A percentile compares a stretch with the other conserved stretches of the same genome.
Conservation (phyloP, 2,329 filamentous ascomycete genomes). For the Venturia oleaginea region DNA sequence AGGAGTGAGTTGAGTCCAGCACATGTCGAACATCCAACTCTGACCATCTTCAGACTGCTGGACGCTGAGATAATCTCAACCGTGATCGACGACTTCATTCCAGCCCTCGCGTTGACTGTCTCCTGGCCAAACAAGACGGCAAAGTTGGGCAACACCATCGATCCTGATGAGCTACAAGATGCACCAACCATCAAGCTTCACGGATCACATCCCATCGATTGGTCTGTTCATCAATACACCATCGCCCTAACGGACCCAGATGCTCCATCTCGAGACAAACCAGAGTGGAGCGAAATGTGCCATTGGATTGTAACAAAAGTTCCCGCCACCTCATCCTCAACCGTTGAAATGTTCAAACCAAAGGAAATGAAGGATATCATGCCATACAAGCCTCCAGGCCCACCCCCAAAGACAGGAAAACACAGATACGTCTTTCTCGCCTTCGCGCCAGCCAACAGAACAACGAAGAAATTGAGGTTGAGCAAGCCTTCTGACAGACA, state of each 20-base stretch:
- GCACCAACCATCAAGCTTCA: constrained; percentile 33
- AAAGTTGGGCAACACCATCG: constrained; percentile 46
- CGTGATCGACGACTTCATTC: constrained; percentile 53
- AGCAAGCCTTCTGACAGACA: constrained; percentile 40
- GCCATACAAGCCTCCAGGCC: constrained; percentile 44
- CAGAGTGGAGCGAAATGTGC: constrained; percentile 49
- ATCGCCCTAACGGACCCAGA: constrained; percentile 49
- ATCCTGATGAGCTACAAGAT: constrained; percentile 34
- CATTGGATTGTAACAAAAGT: constrained; percentile 43
- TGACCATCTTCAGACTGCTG: constrained; percentile 23
- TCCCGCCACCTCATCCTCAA: not conserved
- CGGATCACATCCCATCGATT: constrained; percentile 18
- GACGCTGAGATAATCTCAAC: constrained; percentile 30
- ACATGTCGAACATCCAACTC: not conserved
- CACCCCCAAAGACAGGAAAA: constrained; percentile 46
- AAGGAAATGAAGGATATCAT: constrained; percentile 31
- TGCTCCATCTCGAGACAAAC: constrained; percentile 44
- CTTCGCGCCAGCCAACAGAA: constrained; percentile 37
- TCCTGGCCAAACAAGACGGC: constrained; percentile 38
- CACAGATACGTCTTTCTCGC: constrained; percentile 50
- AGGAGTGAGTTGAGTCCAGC: not conserved
- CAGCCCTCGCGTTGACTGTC: constrained; percentile 42
- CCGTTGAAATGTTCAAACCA: constrained; percentile 11
- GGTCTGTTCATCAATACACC: constrained; percentile 33
- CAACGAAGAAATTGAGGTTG: constrained; percentile 32